Conservation (phyloP, 2,329 filamentous ascomycete genomes). For the Colletotrichum sp. region DNA sequence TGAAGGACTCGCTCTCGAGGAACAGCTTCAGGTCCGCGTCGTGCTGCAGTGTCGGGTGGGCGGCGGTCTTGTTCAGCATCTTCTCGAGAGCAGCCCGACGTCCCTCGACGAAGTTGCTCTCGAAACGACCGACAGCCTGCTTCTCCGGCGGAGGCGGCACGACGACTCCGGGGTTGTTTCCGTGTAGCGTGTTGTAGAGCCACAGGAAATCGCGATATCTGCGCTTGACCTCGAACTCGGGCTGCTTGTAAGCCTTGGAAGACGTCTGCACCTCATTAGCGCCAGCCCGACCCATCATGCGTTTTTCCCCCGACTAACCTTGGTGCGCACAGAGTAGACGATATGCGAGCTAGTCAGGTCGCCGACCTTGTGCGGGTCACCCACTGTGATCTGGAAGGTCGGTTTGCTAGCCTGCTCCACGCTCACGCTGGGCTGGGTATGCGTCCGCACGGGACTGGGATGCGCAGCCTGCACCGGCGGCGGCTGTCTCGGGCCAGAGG, state of each 20-base stretch:
- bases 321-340: conserved; percentile 94
- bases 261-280: conserved; percentile 67
- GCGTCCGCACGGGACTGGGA: conserved; percentile 54
- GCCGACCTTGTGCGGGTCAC: conserved; percentile 97
- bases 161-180: conserved; percentile 92
- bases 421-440: conserved; percentile 78
- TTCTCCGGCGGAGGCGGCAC: conserved; percentile 97
- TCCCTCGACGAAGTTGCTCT: conserved; percentile 95
- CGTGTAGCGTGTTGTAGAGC: conserved; percentile 94
- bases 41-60: conserved; percentile 88
- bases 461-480: conserved; percentile 65
- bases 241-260: conserved; percentile 92
- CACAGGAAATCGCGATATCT: conserved; percentile 97
- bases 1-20: conserved; percentile 94
- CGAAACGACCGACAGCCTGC: conserved; percentile 94
- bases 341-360: conserved; percentile 97
- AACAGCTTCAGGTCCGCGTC: conserved; percentile 96
- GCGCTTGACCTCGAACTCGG: conserved; percentile 91
- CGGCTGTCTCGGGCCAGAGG: conserved; percentile 65
- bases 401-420: conserved; percentile 94
- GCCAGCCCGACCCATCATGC: background rate
- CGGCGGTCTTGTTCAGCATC: conserved; percentile 96
- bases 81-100: conserved; percentile 89
- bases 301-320: conserved; percentile 55
- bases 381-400: conserved; percentile 86